Conservation (phyloP, 1,284 basidiomycete genomes). For the Inonotus obliquus region DNA sequence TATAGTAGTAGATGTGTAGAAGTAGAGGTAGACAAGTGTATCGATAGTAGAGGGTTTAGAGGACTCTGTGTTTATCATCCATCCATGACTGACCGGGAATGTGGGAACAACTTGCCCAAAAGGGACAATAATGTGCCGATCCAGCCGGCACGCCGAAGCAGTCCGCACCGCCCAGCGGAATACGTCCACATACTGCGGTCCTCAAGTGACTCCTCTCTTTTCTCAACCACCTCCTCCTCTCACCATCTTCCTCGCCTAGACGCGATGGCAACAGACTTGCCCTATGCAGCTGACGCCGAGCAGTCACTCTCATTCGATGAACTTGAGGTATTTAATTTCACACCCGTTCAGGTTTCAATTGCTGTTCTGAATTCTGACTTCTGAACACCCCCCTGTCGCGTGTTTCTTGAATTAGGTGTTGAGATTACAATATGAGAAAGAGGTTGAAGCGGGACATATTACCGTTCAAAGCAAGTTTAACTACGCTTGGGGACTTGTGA, state of each 20-base stretch:
- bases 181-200: neutral
- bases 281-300: conserved; percentile 94
- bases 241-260: neutral
- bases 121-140: neutral
- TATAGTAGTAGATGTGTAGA: neutral
- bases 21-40: conserved; percentile 4
- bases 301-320: conserved; percentile 86
- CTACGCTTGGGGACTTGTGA: conserved; percentile 94
- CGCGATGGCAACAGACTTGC: conserved; percentile 62
- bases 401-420: conserved; percentile 57
- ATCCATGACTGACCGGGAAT: neutral
- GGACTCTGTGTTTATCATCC: neutral
- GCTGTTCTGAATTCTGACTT: neutral
- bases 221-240: neutral
- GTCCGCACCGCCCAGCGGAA: neutral
- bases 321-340: conserved; percentile 57
- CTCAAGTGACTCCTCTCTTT: neutral
- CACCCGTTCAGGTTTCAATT: conserved; percentile 14
- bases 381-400: neutral
- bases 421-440: conserved; percentile 83
- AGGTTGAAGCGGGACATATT: conserved; percentile 79
- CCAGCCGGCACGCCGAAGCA: neutral
- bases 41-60: neutral
- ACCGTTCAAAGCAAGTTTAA: conserved; percentile 98
- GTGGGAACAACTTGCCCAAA: neutral